Evolutionary conservation across 2,329 filamentous ascomycete species (phyloP).

Genomic region (Talaromyces sp.): DNA sequence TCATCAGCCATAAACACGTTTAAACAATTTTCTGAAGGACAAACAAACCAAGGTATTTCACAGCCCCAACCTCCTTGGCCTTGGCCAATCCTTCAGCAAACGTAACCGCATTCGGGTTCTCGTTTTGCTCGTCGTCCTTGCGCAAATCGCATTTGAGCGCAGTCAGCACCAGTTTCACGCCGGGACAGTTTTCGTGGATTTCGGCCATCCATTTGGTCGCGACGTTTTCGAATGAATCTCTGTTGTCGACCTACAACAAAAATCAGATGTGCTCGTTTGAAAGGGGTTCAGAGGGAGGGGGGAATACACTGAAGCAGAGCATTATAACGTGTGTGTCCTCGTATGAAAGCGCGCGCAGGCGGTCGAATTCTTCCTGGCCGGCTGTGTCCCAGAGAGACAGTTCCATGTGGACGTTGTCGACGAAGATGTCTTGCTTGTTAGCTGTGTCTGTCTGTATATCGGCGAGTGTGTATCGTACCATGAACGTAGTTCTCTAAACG

Average conservation of each 20-base stretch:
- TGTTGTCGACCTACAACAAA: constrained; percentile 67
- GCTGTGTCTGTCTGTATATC: background rate
- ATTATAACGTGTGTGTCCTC: constrained; percentile 98
- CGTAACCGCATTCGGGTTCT: constrained; percentile 62
- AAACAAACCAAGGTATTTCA: constrained; percentile 71
- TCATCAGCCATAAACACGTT: background rate
- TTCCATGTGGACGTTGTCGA: constrained; percentile 95
- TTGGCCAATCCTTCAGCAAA: constrained; percentile 91
- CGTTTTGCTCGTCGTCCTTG: constrained; percentile 68
- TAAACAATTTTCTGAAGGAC: constrained; percentile 18
- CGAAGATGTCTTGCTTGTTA: constrained; percentile 71
- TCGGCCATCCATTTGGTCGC: constrained; percentile 98
- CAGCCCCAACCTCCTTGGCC: constrained; percentile 81
- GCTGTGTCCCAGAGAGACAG: constrained; percentile 97
- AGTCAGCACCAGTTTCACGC: constrained; percentile 89
- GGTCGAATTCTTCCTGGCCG: constrained; percentile 98
- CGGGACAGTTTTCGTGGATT: constrained; percentile 95
- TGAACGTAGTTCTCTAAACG: constrained; percentile 8
- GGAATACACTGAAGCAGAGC: constrained; percentile 80
- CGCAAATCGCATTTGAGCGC: constrained; percentile 95
- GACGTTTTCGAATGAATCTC: constrained; percentile 95
- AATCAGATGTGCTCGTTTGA: background rate
- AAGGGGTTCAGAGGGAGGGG: background rate
- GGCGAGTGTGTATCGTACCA: background rate
- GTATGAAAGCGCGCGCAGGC: constrained; percentile 89